These are phyloP conservation scores for Tolypocladium paradoxum DNA, from an alignment of 2,329 filamentous ascomycete species.

Conservation along the genomic window DNA sequence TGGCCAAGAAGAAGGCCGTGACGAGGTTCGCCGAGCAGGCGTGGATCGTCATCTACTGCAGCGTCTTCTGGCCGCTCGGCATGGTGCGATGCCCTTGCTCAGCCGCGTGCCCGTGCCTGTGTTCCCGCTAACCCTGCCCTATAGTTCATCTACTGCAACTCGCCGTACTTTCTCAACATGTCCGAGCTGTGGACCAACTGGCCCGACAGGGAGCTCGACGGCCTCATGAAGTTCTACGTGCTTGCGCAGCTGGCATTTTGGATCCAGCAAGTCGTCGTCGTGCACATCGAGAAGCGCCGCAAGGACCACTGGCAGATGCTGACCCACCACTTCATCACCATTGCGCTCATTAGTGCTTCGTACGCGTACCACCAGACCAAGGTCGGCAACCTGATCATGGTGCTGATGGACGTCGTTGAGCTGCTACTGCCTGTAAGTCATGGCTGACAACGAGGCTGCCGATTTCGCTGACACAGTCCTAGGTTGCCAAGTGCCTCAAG, in stretches of 20 bases:
- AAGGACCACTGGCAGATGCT: slow-evolving; percentile 98
- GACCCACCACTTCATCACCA: slow-evolving; percentile 89
- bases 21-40: slow-evolving; percentile 87
- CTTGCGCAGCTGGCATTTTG: slow-evolving; percentile 86
- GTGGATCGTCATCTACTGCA: slow-evolving; percentile 79
- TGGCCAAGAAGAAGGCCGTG: slow-evolving; percentile 63
- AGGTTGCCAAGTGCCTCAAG: slow-evolving; percentile 89
- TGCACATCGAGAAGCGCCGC: slow-evolving; percentile 86
- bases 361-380: slow-evolving; percentile 82
- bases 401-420: slow-evolving; percentile 90
- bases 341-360: slow-evolving; percentile 64
- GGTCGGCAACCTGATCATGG: slow-evolving; percentile 80
- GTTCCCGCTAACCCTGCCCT: background rate
- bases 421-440: slow-evolving; percentile 67
- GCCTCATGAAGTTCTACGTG: slow-evolving; percentile 78
- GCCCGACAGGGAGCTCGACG: slow-evolving; percentile 68
- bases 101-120: background rate
- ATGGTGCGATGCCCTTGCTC: slow-evolving; percentile 47
- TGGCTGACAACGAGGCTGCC: background rate
- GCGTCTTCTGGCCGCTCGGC: slow-evolving; percentile 69
- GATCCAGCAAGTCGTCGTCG: slow-evolving; percentile 86
- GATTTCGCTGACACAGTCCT: background rate
- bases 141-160: slow-evolving; percentile 77
- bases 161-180: slow-evolving; percentile 69
- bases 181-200: slow-evolving; percentile 74